Percentiles rank a stretch among this genome's conserved stretches.
These are phyloP conservation scores for Arachis monticola DNA, from an alignment of 331 rosid genomes.

Conservation along the genomic window DNA sequence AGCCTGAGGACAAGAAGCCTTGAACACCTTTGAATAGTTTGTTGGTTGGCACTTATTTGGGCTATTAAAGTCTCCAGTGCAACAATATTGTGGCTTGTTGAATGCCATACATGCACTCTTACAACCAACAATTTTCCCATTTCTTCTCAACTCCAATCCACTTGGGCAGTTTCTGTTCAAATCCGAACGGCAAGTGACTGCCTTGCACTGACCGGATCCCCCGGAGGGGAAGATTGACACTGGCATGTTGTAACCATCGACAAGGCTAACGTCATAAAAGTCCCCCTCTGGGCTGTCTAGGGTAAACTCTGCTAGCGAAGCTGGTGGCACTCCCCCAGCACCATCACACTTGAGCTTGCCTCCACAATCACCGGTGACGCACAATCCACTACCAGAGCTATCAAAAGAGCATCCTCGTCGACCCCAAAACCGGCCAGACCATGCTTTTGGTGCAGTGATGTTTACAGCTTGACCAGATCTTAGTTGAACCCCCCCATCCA, in stretches of 20 bases:
- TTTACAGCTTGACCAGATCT: conserved; percentile 37
- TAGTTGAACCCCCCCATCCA: conserved; percentile 49
- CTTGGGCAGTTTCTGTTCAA: conserved; percentile 44
- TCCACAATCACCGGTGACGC: conserved; percentile 54
- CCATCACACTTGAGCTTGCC: conserved; percentile 47
- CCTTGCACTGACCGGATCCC: conserved; percentile 39
- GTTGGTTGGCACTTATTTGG: conserved; percentile 40
- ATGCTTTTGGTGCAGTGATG: conserved; percentile 51
- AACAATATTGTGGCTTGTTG: conserved; percentile 51
- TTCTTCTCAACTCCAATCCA: conserved; percentile 40
- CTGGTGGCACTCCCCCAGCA: conserved; percentile 47
- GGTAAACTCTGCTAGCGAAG: conserved; percentile 54
- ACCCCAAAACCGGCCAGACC: conserved; percentile 53
- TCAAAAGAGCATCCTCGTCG: conserved; percentile 43
- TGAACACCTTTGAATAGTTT: conserved; percentile 48
- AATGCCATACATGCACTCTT: conserved; percentile 52
- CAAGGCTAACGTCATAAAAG: conserved; percentile 54
- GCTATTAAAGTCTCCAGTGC: conserved; percentile 42
- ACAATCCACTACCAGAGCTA: conserved; percentile 36
- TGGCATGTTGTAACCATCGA: conserved; percentile 53
- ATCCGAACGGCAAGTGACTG: conserved; percentile 23
- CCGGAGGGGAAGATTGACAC: conserved; percentile 44
- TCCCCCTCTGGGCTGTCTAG: conserved; percentile 50
- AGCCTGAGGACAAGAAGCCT: conserved; percentile 51
- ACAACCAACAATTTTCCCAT: conserved; percentile 46